A percentile compares a stretch with the other conserved stretches of the same genome.
Evolutionary conservation across 2,329 filamentous ascomycete species (phyloP).

Genomic region (Penicillium paneum): DNA sequence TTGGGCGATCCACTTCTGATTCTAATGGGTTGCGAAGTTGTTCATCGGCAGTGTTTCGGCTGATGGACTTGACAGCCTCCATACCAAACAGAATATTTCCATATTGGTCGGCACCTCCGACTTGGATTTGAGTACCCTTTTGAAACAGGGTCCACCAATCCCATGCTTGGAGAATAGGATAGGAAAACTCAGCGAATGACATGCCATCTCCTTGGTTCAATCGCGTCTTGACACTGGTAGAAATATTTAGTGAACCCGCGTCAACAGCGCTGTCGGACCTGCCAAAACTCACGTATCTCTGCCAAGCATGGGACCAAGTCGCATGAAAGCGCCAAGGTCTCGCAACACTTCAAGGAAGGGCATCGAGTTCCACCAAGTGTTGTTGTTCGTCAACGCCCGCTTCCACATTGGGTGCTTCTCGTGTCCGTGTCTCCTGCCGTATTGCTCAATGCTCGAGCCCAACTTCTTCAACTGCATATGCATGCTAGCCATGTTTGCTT

Average conservation of each 20-base stretch:
- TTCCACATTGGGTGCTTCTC: slow-evolving; percentile 62
- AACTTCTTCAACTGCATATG: slow-evolving; percentile 57
- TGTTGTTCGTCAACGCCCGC: slow-evolving; percentile 74
- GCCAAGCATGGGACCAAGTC: slow-evolving; percentile 81
- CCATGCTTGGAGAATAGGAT: slow-evolving; percentile 91
- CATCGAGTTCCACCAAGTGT: slow-evolving; percentile 72
- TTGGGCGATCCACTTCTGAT: slow-evolving; percentile 51
- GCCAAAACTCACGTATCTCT: slow-evolving; percentile 72
- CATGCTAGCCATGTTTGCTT: slow-evolving; percentile 49
- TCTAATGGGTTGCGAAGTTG: slow-evolving; percentile 39
- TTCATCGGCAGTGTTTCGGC: slow-evolving; percentile 45
- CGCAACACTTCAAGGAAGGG: slow-evolving; percentile 71
- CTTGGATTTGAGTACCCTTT: slow-evolving; percentile 72
- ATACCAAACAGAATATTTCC: slow-evolving; percentile 93
- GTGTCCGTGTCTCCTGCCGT: slow-evolving; percentile 65
- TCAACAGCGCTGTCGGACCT: neutral
- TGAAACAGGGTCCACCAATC: slow-evolving; percentile 91
- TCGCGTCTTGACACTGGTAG: slow-evolving; percentile 69
- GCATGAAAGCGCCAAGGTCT: slow-evolving; percentile 67
- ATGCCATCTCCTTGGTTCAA: slow-evolving; percentile 85
- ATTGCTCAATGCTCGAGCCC: slow-evolving; percentile 68
- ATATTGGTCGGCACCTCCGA: slow-evolving; percentile 93
- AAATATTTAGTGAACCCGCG: slow-evolving; percentile 2
- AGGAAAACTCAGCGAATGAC: slow-evolving; percentile 89
- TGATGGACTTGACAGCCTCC: slow-evolving; percentile 75